These are phyloP conservation scores for Raffaelea arxii DNA, from an alignment of 2,329 filamentous ascomycete species.

Conservation along the genomic window DNA sequence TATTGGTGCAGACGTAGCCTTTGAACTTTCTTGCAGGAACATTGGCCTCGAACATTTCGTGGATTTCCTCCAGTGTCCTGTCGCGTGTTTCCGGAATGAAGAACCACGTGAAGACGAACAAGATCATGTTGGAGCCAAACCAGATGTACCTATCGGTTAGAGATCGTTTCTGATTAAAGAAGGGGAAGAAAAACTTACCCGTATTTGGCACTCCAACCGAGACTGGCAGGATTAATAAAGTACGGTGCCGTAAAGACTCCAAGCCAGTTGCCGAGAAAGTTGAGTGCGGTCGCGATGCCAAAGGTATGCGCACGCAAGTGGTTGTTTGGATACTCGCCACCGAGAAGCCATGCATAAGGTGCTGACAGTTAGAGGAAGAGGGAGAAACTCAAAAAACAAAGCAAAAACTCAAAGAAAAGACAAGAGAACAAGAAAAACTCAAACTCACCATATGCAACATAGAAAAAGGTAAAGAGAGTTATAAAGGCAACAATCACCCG, in stretches of 20 bases:
- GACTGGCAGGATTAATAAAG: constrained; percentile 30
- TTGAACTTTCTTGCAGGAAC: not conserved
- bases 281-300: constrained; percentile 26
- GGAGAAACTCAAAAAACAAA: not conserved
- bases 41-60: not conserved
- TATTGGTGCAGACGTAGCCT: not conserved
- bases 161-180: not conserved
- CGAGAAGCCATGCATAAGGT: constrained; percentile 28
- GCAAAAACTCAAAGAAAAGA: not conserved
- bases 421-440: not conserved
- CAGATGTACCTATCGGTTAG: constrained; percentile 29
- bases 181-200: constrained; percentile 11
- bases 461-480: constrained; percentile 23
- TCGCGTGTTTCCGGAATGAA: not conserved
- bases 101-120: constrained; percentile 25
- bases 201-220: constrained; percentile 26
- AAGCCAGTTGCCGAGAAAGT: constrained; percentile 30
- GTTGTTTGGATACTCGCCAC: constrained; percentile 28
- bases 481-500: constrained; percentile 22
- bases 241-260: constrained; percentile 30
- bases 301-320: constrained; percentile 28
- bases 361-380: constrained; percentile 11
- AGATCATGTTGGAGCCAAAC: constrained; percentile 25
- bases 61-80: not conserved
- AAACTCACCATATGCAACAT: constrained; percentile 21